A percentile compares a stretch with the other conserved stretches of the same genome.
These are phyloP conservation scores for Takakia lepidozioides DNA, from an alignment of 225 moss, liverwort and hornwort species.

Conservation along the genomic window DNA sequence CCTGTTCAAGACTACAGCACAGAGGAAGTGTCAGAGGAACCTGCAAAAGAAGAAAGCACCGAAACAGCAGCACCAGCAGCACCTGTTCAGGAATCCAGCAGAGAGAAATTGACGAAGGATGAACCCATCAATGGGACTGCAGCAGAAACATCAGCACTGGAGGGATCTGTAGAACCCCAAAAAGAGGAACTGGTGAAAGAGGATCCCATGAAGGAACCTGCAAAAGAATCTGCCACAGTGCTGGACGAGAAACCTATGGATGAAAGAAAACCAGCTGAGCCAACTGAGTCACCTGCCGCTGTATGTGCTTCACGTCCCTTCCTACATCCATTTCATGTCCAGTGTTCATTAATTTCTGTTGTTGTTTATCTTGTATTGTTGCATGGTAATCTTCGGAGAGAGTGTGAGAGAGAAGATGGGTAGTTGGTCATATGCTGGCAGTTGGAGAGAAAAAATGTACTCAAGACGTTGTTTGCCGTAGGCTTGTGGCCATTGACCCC, in stretches of 20 bases:
- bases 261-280: not conserved
- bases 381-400: too few relatives aligned
- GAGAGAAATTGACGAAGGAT: too few relatives aligned
- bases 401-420: too few relatives aligned
- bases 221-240: too few relatives aligned
- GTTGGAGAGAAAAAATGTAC: too few relatives aligned
- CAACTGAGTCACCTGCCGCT: not conserved
- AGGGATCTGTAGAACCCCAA: slow-evolving; percentile 9
- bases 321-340: too few relatives aligned
- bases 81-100: not conserved
- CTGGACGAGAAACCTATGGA: not conserved
- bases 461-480: too few relatives aligned
- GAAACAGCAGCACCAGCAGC: slow-evolving; percentile 3
- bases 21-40: too few relatives aligned
- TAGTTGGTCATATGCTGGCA: too few relatives aligned
- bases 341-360: too few relatives aligned
- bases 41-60: not conserved
- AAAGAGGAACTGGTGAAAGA: slow-evolving; percentile 14
- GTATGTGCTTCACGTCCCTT: not conserved
- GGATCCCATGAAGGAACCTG: not conserved
- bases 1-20: not conserved
- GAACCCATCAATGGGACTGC: not conserved
- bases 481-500: too few relatives aligned
- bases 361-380: too few relatives aligned
- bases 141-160: slow-evolving; percentile 1